Conservation (phyloP, 2,329 filamentous ascomycete species). For the Pyricularia sp. region DNA sequence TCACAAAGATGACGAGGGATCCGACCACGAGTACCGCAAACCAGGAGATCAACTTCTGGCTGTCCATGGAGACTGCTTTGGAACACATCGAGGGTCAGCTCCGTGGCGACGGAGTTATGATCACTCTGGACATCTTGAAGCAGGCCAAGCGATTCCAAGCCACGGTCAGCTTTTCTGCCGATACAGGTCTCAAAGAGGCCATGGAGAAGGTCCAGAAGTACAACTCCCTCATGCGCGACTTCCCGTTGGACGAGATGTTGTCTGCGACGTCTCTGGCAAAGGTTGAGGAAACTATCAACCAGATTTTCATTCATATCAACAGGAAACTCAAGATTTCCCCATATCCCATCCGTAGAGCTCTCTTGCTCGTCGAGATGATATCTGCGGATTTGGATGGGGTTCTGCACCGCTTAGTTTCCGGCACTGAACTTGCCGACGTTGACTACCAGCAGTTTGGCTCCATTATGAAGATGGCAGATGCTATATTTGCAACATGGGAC, state of each 20-base stretch:
- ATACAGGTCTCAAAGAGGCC: conserved; percentile 90
- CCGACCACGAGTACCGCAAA: conserved; percentile 64
- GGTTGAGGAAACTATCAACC: conserved; percentile 73
- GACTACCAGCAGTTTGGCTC: conserved; percentile 82
- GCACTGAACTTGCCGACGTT: conserved; percentile 78
- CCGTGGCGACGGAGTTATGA: conserved; percentile 70
- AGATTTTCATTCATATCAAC: conserved; percentile 91
- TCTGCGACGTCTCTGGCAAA: conserved; percentile 84
- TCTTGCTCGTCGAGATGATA: conserved; percentile 93
- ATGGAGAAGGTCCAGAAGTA: conserved; percentile 97
- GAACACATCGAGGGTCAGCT: conserved; percentile 87
- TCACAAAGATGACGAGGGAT: conserved; percentile 88
- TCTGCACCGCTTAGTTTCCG: conserved; percentile 73
- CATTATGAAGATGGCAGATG: conserved; percentile 71
- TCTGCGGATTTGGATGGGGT: conserved; percentile 83
- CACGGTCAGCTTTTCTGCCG: conserved; percentile 89
- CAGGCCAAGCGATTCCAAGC: conserved; percentile 97
- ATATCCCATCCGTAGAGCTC: conserved; percentile 81
- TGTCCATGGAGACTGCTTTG: conserved; percentile 89
- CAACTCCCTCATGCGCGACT: conserved; percentile 97
- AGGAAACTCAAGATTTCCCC: conserved; percentile 95
- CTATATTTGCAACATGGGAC: conserved; percentile 88
- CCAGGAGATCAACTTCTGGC: conserved; percentile 98
- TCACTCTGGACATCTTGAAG: conserved; percentile 90
- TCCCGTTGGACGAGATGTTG: conserved; percentile 85